phyloP scores from a whole-genome alignment of 257 asterid genomes.

The Scutellaria minor region DNA sequence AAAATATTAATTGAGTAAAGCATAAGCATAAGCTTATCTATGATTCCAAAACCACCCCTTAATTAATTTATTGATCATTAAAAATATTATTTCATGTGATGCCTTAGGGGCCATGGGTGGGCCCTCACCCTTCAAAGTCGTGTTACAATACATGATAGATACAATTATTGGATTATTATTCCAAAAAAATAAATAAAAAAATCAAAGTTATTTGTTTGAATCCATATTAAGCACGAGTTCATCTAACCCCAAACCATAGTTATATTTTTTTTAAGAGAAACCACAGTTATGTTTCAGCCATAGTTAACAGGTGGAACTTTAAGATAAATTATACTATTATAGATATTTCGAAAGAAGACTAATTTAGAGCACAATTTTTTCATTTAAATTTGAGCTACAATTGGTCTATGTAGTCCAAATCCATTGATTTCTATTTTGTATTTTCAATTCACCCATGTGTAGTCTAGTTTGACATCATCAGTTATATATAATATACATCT shows the following conservation, averaged over 20 bases:
- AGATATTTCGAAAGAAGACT: neutral
- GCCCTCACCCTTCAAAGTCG: conserved; percentile 30
- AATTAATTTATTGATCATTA: neutral
- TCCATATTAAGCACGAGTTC: conserved; percentile 35
- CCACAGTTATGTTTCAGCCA: neutral
- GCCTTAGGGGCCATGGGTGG: conserved; percentile 28
- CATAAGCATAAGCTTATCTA: conserved; percentile 29
- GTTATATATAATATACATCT: too few relatives aligned
- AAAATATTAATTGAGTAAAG: conserved; percentile 35
- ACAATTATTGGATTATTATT: conserved; percentile 27
- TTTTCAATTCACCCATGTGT: too few relatives aligned
- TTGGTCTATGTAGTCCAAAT: too few relatives aligned
- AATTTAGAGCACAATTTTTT: too few relatives aligned
- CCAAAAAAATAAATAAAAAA: too few relatives aligned
- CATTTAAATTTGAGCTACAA: too few relatives aligned
- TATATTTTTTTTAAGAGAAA: neutral
- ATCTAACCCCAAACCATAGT: conserved; percentile 19
- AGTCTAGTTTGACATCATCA: too few relatives aligned
- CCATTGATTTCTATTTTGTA: too few relatives aligned
- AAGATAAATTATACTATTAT: neutral
- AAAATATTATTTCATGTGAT: conserved; percentile 25
- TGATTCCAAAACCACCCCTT: conserved; percentile 37
- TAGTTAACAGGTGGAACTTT: neutral
- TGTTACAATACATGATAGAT: conserved; percentile 6
- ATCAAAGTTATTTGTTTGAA: neutral